phyloP scores from a whole-genome alignment of 164 flowering plant species.

The Stephania japonica region DNA sequence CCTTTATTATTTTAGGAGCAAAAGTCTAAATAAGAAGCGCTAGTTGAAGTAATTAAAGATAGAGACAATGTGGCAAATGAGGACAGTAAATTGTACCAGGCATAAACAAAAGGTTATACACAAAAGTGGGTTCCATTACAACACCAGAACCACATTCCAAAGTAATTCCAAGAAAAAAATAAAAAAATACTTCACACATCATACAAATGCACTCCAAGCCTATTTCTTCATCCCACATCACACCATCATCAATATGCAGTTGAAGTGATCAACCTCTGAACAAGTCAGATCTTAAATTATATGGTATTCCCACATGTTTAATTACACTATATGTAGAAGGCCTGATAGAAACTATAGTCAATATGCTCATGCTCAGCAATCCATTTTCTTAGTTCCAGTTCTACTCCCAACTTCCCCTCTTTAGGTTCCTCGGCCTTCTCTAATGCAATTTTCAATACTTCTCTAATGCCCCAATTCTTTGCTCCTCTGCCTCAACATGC shows the following conservation, averaged over 20 bases:
- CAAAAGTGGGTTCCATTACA: too few relatives aligned
- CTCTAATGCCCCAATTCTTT: slow-evolving; percentile 68
- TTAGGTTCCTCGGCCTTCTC: slow-evolving; percentile 75
- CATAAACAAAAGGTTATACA: too few relatives aligned
- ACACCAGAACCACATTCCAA: neutral
- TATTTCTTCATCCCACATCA: neutral
- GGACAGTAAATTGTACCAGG: too few relatives aligned
- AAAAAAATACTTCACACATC: neutral
- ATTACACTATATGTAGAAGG: neutral
- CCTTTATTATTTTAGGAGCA: too few relatives aligned
- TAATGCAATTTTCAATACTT: slow-evolving; percentile 43
- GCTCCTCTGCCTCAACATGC: slow-evolving; percentile 88
- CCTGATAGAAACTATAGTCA: neutral
- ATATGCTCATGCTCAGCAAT: slow-evolving; percentile 81
- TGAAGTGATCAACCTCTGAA: neutral
- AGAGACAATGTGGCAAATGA: too few relatives aligned
- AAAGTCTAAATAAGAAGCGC: too few relatives aligned
- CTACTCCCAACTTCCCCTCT: slow-evolving; percentile 79
- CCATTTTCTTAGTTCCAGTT: slow-evolving; percentile 90
- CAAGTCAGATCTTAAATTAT: neutral
- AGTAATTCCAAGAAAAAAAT: neutral
- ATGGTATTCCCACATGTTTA: slow-evolving; percentile 1
- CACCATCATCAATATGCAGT: too few relatives aligned
- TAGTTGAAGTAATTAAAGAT: too few relatives aligned
- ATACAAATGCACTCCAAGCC: neutral